Percentiles rank a stretch among this genome's conserved stretches.
Evolutionary conservation across 768 basidiomycete species (phyloP).

Genomic region (Calocybe indica): DNA sequence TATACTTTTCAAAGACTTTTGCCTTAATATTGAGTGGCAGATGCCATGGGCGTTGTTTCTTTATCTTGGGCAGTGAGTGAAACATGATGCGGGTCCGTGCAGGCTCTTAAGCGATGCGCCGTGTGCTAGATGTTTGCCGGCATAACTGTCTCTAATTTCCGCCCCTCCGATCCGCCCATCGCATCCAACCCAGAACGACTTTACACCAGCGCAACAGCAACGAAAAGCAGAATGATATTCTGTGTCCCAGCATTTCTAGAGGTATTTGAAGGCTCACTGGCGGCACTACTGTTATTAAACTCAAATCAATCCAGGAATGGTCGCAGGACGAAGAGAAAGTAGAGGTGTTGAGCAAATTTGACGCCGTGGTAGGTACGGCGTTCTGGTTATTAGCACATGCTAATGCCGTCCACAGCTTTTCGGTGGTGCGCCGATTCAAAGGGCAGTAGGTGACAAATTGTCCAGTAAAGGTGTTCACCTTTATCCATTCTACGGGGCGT

Average conservation of each 20-base stretch:
- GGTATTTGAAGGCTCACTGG: not conserved
- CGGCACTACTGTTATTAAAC: not conserved
- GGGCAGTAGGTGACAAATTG: conserved; percentile 11
- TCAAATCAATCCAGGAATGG: conserved; percentile 3
- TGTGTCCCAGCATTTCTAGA: conserved; percentile 18
- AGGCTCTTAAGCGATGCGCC: not conserved
- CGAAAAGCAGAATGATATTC: conserved; percentile 13
- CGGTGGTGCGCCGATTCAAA: conserved; percentile 14
- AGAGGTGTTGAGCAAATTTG: conserved; percentile 4
- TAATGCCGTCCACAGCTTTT: conserved; percentile 5
- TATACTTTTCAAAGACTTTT: not conserved
- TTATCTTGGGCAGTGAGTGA: conserved; percentile 11
- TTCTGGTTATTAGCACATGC: not conserved
- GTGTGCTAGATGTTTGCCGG: conserved; percentile 9
- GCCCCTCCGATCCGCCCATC: conserved; percentile 10
- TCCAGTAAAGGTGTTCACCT: conserved; percentile 8
- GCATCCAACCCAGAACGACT: conserved; percentile 17
- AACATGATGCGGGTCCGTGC: not conserved
- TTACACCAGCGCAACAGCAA: conserved; percentile 11
- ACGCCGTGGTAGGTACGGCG: conserved; percentile 8
- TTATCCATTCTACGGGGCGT: conserved; percentile 15
- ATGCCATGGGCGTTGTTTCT: conserved; percentile 15
- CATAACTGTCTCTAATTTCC: conserved; percentile 9
- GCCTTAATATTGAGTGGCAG: not conserved
- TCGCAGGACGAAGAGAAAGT: conserved; percentile 4